Base-by-base conservation (phyloP, 2,329 filamentous ascomycete species). In the Colletotrichum graminicola region DNA sequence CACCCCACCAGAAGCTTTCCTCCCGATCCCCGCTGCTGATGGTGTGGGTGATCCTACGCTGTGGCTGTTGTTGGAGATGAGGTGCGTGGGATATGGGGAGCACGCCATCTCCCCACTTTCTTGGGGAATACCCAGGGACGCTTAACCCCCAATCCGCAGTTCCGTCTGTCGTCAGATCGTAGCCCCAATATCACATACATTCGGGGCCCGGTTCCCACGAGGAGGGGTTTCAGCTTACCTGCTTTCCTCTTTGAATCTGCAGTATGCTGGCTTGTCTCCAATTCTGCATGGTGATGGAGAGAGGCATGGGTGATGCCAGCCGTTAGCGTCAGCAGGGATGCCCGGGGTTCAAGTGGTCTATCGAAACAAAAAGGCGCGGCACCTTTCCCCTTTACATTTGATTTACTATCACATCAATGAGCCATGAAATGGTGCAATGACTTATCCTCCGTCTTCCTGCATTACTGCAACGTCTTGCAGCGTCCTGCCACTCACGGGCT, bases 91-190 rank as follows among this genome's bases (percentile, higher is more conserved):
- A 45, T 16, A 41, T 54, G 68, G 63, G 43, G 63, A 74, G 73
- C 73, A 74, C 73, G 73, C 73, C 60, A 74, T 74, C 52, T 70
- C 63, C 63, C 71, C 73, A 73, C 67, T 73, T 67, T 65, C 62
- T 74, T 74, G 73, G 59, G 49, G 73, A 63, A 74, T 74, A 41
- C 10, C 47, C 39, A 47, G 23, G 16, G 45, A 39, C 41, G 34
- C 56, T 29, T 10, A 47, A 32, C 65, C 43, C 32, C 43, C 54
- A 23, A n/a, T 52, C 36, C 32, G 26, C 14, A 18, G 26, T 39
- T 26, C 45, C 47, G 14, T 29, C n/a, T 21, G 45, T 72, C 65
- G 54, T 64, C 60, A 59, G 32, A 68, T 49, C 65, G 65, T 65
- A 60, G 59, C 64, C 60, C 65, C 65, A 62, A 71, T 29, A 54